These are phyloP conservation scores for Colletotrichum tropicale DNA, from an alignment of 2,329 filamentous ascomycete species.

Conservation along the genomic window DNA sequence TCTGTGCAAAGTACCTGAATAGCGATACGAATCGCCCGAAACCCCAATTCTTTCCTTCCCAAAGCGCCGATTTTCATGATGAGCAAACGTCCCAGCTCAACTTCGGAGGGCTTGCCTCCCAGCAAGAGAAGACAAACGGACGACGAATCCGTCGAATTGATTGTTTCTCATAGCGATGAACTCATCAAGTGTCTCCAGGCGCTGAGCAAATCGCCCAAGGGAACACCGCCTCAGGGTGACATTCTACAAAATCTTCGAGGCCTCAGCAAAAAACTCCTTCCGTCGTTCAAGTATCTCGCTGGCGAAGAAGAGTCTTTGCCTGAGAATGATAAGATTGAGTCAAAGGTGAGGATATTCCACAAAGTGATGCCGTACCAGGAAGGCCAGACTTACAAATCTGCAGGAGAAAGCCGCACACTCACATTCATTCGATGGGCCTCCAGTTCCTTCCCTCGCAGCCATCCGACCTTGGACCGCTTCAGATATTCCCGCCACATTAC, in stretches of 20 bases:
- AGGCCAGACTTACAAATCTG: not conserved
- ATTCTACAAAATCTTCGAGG: constrained; percentile 1
- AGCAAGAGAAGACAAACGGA: constrained; percentile 23
- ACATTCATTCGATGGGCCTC: not conserved
- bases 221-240: not conserved
- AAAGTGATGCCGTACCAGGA: too few species aligned
- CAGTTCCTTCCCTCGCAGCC: constrained; percentile 13
- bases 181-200: constrained; percentile 41
- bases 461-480: constrained; percentile 55
- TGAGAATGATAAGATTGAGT: not conserved
- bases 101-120: not conserved
- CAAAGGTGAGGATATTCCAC: not conserved
- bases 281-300: constrained; percentile 27
- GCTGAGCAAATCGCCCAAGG: constrained; percentile 29
- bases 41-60: not conserved
- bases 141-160: constrained; percentile 28
- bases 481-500: constrained; percentile 52
- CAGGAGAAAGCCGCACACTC: not conserved
- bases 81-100: constrained; percentile 12
- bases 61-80: not conserved
- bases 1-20: not conserved
- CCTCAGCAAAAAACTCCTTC: constrained; percentile 29
- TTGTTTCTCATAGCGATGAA: constrained; percentile 40
- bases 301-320: not conserved
- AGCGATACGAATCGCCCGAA: not conserved